Evolutionary conservation across 2,329 filamentous ascomycete genomes (phyloP).

Genomic region (Scleromitrula shiraiana): DNA sequence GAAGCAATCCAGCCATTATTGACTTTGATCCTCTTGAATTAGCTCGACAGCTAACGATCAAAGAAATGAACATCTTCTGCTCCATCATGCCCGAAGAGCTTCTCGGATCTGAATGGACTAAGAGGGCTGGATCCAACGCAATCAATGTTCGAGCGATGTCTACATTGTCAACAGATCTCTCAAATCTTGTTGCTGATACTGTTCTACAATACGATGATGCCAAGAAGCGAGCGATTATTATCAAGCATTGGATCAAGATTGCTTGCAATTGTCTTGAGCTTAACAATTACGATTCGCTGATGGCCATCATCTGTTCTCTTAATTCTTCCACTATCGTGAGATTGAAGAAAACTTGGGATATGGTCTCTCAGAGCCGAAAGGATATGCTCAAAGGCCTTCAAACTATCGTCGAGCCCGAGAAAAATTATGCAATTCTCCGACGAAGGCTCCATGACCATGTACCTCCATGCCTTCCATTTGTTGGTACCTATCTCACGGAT

Average conservation of each 20-base stretch:
- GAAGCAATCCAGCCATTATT: conserved; percentile 62
- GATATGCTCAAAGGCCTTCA: conserved; percentile 71
- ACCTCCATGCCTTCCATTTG: conserved; percentile 87
- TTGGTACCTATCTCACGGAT: conserved; percentile 94
- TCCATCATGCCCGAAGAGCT: conserved; percentile 88
- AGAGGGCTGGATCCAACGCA: conserved; percentile 69
- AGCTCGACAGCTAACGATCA: conserved; percentile 85
- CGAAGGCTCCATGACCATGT: conserved; percentile 77
- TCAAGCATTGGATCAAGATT: conserved; percentile 99
- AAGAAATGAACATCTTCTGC: conserved; percentile 86
- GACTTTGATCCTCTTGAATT: conserved; percentile 90
- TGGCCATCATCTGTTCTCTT: conserved; percentile 92
- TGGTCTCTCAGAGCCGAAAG: conserved; percentile 76
- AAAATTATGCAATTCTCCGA: conserved; percentile 84
- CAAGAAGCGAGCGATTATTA: conserved; percentile 81
- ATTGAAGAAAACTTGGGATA: conserved; percentile 85
- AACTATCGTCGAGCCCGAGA: conserved; percentile 77
- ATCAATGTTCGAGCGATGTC: conserved; percentile 94
- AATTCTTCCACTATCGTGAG: conserved; percentile 88
- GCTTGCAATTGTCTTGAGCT: conserved; percentile 78
- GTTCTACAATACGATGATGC: conserved; percentile 83
- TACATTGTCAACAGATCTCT: conserved; percentile 81
- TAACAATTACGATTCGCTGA: conserved; percentile 92
- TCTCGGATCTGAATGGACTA: conserved; percentile 87
- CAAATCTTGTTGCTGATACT: conserved; percentile 86